Evolutionary conservation across 768 basidiomycete genomes (phyloP), one percentile per base, ranked within the genome.

Genomic region (Mycena haematopus): DNA sequence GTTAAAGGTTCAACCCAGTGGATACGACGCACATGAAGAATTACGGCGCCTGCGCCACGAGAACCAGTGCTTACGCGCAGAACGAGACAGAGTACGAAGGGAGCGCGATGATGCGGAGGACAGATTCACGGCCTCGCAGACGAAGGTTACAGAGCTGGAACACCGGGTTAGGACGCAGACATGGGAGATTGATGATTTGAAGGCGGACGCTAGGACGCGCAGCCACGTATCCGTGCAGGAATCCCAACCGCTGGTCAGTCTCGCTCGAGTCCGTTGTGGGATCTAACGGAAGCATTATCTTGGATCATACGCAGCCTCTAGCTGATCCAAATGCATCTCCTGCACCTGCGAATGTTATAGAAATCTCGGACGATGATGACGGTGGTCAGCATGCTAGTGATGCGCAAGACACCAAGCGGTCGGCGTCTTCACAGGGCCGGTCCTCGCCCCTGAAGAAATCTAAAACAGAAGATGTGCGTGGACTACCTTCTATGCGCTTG

Each of bases 321-420:
- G 24, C 24, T 6, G 35, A 24, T 50, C 53, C 46, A 29, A 6
- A 1, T 1, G 25, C 19, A 3, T 33, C 60, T 7, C 14, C 14
- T 3, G 11, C 3, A n/a, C 29, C 6, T 31, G 11, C 52, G 25
- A 53, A 55, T 14, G 3, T 60, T 1, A 60, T 65, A 33, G 63
- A 65, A 17, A 65, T 65, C 15, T 65, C 63, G 7, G 58, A 59
- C n/a, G 21, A 51, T n/a, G 63, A 65, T 0, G 63, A 35, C 2
- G 29, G 29, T 9, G 9, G 29, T 31, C 29, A n/a, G n/a, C n/a
- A 31, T 31, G 29, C 29, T 31, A 31, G 29, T 9, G 29, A 31
- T 4, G n/a, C n/a, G n/a, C n/a, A n/a, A n/a, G n/a, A n/a, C n/a
- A n/a, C n/a, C n/a, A n/a, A n/a, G n/a, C n/a, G n/a, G n/a, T n/a